phyloP scores from a whole-genome alignment of 768 basidiomycete genomes.

The Lanmaoa pseudosensibilis region DNA sequence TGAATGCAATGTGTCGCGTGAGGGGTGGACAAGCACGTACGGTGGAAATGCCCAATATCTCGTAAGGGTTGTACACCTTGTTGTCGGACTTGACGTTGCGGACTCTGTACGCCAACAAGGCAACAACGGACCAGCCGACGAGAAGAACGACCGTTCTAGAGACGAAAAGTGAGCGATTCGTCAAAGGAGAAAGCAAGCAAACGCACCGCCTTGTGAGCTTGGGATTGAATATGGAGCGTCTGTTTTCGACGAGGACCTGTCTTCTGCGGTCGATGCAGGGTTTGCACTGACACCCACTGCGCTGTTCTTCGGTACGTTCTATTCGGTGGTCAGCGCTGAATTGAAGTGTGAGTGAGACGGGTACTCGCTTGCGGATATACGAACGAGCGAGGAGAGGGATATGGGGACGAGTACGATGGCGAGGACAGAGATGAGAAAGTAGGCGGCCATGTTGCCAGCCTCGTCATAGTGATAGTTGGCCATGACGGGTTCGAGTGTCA shows the following conservation, averaged over 20 bases:
- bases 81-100: constrained; percentile 53
- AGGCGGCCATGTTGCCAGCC: constrained; percentile 81
- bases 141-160: constrained; percentile 60
- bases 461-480: constrained; percentile 86
- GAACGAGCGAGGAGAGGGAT: constrained; percentile 53
- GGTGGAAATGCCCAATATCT: constrained; percentile 77
- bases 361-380: constrained; percentile 44
- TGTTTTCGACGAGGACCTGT: constrained; percentile 41
- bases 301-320: constrained; percentile 36
- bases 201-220: constrained; percentile 53
- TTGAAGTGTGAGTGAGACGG: too few relatives aligned
- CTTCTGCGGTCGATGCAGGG: constrained; percentile 58
- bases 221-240: constrained; percentile 49
- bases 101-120: constrained; percentile 65
- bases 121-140: constrained; percentile 74
- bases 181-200: background rate
- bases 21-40: constrained; percentile 29
- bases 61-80: constrained; percentile 90
- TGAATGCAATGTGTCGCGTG: background rate
- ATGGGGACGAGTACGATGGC: constrained; percentile 79
- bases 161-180: background rate
- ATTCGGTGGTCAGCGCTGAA: constrained; percentile 13
- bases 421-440: constrained; percentile 90
- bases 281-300: constrained; percentile 57
- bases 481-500: constrained; percentile 35